Conservation (phyloP, 179 eudicot species). For the Amaranthus tricolor region DNA sequence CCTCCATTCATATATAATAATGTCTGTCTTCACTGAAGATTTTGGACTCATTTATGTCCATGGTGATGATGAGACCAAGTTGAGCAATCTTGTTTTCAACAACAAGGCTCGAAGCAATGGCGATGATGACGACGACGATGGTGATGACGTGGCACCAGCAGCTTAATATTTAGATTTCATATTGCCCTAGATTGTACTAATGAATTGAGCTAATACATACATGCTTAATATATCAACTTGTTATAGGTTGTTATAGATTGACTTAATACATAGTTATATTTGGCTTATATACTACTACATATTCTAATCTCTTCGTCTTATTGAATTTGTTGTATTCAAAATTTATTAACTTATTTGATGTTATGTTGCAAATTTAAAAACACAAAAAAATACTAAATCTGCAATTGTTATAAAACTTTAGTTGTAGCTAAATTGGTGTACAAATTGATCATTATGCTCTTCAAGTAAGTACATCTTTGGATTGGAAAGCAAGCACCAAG, state of each 20-base stretch:
- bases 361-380: no score
- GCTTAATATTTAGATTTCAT: conserved; percentile 15
- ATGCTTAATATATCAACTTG: not conserved
- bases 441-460: no score
- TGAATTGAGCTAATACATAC: not conserved
- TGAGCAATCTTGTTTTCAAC: not conserved
- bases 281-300: not conserved
- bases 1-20: not conserved
- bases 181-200: not conserved
- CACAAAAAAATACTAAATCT: no score
- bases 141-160: conserved; percentile 30
- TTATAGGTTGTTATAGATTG: not conserved
- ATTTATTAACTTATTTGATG: no score
- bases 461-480: no score
- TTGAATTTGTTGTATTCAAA: no score
- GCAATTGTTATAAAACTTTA: no score
- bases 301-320: no score
- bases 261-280: not conserved
- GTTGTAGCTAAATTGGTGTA: no score
- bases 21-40: not conserved
- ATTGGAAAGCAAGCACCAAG: no score
- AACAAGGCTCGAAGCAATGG: not conserved
- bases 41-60: not conserved
- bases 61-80: not conserved
- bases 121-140: conserved; percentile 25